Evolutionary conservation across 164 flowering plant genomes (phyloP), one percentile per base, ranked within the genome.

Genomic region (Nelumbo lutea): DNA sequence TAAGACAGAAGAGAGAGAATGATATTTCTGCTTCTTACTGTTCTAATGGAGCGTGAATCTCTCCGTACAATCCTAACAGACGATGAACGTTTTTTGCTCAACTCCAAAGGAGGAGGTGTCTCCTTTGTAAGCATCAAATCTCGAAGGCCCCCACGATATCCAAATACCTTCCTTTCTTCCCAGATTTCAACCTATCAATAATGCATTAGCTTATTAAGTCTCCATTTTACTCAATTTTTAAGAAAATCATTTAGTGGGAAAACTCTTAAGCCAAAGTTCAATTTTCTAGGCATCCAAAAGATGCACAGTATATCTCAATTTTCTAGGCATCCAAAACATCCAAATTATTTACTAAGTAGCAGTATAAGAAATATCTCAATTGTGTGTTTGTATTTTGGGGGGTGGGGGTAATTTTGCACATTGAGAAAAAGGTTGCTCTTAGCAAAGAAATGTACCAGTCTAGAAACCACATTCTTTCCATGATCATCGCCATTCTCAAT

Each of bases 121-220:
- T 85, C 97, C 73, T 82, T 85, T 56, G 88, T 91, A 71, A 89
- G 91, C 92, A 95, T 89, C 57, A 87, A 61, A 70, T 86, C 91
- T 77, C 82, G 86, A 67, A 95, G 86, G 76, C 85, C 83, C 73
- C 68, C 75, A n/a, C 74, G 90, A 61, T 96, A 94, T 47, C 98
- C 98, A 83, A 95, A 95, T 38, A 95, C 97, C 79, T 72, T 90
- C 79, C 97, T 87, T 75, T 95, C 87, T 77, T 95, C 97, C 98
- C 98, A 95, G 76, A 95, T 90, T 64, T 68, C 78, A 76, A 91
- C 90, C 97, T 91, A 73, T 8, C 43, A 77, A 72, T 67, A 60
- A 59, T 5, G 11, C 47, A 74, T 8, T 3, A 9, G 45, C 8
- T n/a, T 42, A 58, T 15, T 44, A 61, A 59, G 61, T 38, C 41